Evolutionary conservation across 768 basidiomycete species (phyloP), one percentile per base, ranked within the genome.

Genomic region (Termitomyces titanicus): DNA sequence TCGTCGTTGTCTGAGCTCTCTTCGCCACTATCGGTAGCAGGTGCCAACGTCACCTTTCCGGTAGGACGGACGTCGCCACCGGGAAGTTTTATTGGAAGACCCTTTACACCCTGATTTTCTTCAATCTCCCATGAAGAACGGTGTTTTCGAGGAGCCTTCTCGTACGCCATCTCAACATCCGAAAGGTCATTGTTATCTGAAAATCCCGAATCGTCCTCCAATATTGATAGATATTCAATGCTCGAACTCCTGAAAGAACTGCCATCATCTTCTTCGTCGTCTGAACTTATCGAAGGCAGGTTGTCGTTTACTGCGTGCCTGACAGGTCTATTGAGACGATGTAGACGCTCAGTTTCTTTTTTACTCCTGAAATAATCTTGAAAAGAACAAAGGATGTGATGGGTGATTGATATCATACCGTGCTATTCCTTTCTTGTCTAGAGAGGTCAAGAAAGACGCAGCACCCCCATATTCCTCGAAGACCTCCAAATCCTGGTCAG

Each of bases 21-120:
- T 29, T 63, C 61, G 47, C 57, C 61, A 50, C 60, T 37, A 29
- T 60, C 54, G 40, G 54, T 34, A 11, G 44, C 1, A 22, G 48
- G 51, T 7, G 53, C 46, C 33, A 51, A 34, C 17, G 50, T 47
- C 15, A 62, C 43, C 25, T 74, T 78, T 42, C 78, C 79, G 24
- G 79, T 83, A 54, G 82, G 71, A 65, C 86, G 82, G 59, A 98
- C 79, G 57, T 81, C 82, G 0, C 95, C 95, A 59, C 89, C 80
- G 3, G 86, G 77, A 2, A 96, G 77, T 70, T 97, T 98, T 64
- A 96, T 94, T 10, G 95, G 92, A 29, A 96, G 74, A 15, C 87
- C 77, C 47, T 80, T 75, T 45, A 88, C 76, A 44, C 76, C 78
- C 55, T 77, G 74, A 35, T 75, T 76, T 57, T 79, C 71, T 46